Percentiles rank a stretch among this genome's conserved stretches.
These are phyloP conservation scores for Vickermania spadyakhi DNA, from an alignment of 208 protist genomes.

Conservation along the genomic window DNA sequence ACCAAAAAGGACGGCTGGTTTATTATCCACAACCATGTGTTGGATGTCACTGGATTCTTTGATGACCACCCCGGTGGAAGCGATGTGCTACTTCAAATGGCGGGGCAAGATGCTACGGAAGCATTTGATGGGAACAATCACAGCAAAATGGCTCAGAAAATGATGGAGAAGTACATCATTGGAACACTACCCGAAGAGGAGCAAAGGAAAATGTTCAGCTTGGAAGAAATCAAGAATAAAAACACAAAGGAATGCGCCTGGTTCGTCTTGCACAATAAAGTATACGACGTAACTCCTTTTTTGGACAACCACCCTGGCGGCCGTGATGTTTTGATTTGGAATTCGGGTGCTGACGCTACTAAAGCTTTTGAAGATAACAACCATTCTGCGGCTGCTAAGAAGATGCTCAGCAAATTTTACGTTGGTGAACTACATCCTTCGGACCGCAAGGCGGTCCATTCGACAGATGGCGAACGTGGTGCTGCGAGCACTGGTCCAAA, in stretches of 20 bases:
- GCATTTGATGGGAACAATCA: constrained; percentile 58
- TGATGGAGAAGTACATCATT: constrained; percentile 34
- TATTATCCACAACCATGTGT: constrained; percentile 71
- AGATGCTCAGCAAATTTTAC: constrained; percentile 42
- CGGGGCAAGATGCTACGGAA: constrained; percentile 66
- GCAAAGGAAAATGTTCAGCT: constrained; percentile 23
- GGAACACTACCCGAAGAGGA: constrained; percentile 28
- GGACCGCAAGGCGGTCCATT: constrained; percentile 22
- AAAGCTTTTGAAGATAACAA: constrained; percentile 58
- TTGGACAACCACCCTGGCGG: constrained; percentile 73
- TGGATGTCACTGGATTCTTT: constrained; percentile 67
- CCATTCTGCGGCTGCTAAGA: constrained; percentile 43
- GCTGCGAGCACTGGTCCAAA: not conserved
- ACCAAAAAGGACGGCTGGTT: constrained; percentile 48
- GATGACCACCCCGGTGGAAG: constrained; percentile 74
- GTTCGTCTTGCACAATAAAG: constrained; percentile 81
- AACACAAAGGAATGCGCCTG: constrained; percentile 32
- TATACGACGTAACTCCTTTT: constrained; percentile 75
- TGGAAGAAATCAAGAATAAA: constrained; percentile 21
- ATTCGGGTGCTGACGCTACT: constrained; percentile 57
- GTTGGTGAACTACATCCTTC: constrained; percentile 38
- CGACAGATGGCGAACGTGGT: not conserved
- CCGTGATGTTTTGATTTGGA: constrained; percentile 56
- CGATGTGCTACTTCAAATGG: constrained; percentile 54
- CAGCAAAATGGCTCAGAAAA: constrained; percentile 35